phyloP scores from a whole-genome alignment of 2,329 filamentous ascomycete genomes.

The Hirsutella rhossiliensis region DNA sequence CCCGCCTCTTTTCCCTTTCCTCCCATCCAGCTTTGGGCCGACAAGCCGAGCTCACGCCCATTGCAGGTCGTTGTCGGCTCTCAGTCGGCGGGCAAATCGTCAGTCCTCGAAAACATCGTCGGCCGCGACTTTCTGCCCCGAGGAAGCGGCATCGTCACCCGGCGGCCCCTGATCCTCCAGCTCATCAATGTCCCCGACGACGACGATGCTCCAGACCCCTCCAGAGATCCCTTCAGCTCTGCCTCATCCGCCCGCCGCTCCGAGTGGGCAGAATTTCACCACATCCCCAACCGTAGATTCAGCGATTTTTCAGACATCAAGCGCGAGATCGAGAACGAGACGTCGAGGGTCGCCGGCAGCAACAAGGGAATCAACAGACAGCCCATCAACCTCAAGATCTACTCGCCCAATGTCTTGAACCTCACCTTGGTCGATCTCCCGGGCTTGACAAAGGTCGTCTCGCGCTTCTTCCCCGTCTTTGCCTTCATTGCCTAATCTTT shows the following conservation, averaged over 20 bases:
- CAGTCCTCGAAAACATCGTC: constrained; percentile 97
- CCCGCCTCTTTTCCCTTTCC: too few relatives aligned
- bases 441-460: constrained; percentile 74
- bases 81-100: constrained; percentile 96
- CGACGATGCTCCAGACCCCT: constrained; percentile 50
- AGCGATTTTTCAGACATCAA: constrained; percentile 89
- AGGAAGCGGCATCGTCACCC: constrained; percentile 92
- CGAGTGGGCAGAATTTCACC: constrained; percentile 92
- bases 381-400: constrained; percentile 97
- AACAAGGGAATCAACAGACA: constrained; percentile 98
- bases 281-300: constrained; percentile 80
- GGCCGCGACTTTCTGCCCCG: constrained; percentile 93
- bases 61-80: constrained; percentile 89
- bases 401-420: constrained; percentile 92
- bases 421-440: constrained; percentile 93
- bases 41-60: constrained; percentile 9
- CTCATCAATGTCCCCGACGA: constrained; percentile 92
- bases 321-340: constrained; percentile 95
- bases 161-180: constrained; percentile 88
- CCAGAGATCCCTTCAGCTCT: constrained; percentile 62
- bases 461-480: neutral
- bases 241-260: constrained; percentile 55
- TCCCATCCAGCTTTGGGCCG: neutral
- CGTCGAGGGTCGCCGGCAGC: constrained; percentile 76
- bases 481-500: constrained; percentile 8